Conservation (phyloP, 768 basidiomycete genomes). For the Termitomyces sp. region DNA sequence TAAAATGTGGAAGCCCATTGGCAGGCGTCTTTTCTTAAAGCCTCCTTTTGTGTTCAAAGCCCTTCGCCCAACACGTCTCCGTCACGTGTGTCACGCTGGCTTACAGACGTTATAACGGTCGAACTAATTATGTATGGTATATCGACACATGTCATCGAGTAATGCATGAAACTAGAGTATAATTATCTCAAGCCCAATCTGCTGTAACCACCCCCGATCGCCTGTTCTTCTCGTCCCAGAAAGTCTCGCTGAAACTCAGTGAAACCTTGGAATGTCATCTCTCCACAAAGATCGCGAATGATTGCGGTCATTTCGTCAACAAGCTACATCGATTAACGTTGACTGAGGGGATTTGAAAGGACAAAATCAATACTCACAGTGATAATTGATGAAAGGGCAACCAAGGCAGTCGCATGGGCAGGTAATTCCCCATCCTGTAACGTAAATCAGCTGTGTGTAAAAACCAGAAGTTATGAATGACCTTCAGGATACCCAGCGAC, state of each 20-base stretch:
- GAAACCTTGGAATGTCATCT: slow-evolving; percentile 35
- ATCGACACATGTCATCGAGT: neutral
- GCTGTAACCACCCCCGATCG: slow-evolving; percentile 21
- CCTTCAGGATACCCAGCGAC: slow-evolving; percentile 33
- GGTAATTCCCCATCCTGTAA: slow-evolving; percentile 37
- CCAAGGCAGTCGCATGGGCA: slow-evolving; percentile 37
- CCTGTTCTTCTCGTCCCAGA: slow-evolving; percentile 32
- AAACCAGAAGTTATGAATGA: slow-evolving; percentile 13
- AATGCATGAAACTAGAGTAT: neutral
- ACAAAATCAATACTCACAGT: slow-evolving; percentile 21
- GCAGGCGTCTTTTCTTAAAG: neutral
- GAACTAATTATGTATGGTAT: neutral
- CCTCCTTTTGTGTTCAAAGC: neutral
- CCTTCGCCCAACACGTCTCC: slow-evolving; percentile 5
- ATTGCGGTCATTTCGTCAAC: slow-evolving; percentile 36
- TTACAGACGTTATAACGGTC: neutral
- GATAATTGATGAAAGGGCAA: slow-evolving; percentile 35
- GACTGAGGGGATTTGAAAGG: neutral
- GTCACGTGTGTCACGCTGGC: neutral
- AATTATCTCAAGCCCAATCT: slow-evolving; percentile 6
- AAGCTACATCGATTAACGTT: slow-evolving; percentile 19
- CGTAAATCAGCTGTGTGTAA: neutral
- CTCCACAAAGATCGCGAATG: slow-evolving; percentile 35
- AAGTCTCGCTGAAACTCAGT: slow-evolving; percentile 31
- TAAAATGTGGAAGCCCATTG: neutral